These are phyloP conservation scores for Chaetomiaceae sp. DNA, from an alignment of 2,329 filamentous ascomycete genomes.

Conservation along the genomic window DNA sequence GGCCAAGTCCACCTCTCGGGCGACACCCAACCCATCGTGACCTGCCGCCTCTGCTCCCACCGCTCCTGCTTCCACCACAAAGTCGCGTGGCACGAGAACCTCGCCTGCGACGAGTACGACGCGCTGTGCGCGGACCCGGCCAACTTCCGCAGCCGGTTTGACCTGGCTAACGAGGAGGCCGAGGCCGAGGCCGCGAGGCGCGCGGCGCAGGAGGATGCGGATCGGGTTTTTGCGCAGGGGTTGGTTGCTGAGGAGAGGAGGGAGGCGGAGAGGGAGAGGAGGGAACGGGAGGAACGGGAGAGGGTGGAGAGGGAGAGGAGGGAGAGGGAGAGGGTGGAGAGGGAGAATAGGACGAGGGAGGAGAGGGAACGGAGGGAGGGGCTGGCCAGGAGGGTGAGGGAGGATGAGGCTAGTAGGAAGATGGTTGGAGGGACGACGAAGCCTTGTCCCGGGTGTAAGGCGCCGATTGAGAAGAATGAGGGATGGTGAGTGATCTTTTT, in stretches of 20 bases:
- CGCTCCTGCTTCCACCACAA: conserved; percentile 41
- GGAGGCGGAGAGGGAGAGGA: background rate
- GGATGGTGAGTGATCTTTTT: conserved; percentile 37
- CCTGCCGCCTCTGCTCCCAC: conserved; percentile 36
- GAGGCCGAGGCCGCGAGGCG: conserved; percentile 35
- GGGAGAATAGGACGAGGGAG: conserved; percentile 10
- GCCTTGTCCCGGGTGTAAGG: conserved; percentile 36
- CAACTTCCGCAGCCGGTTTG: conserved; percentile 36
- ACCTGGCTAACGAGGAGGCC: conserved; percentile 39
- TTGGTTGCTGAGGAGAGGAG: conserved; percentile 29
- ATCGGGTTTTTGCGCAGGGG: conserved; percentile 33
- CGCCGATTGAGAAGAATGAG: conserved; percentile 37
- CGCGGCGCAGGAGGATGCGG: conserved; percentile 44
- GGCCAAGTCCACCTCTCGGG: conserved; percentile 48
- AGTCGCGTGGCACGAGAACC: conserved; percentile 38
- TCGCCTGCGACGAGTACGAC: conserved; percentile 42
- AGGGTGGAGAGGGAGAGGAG: conserved; percentile 26
- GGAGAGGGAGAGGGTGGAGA: conserved; percentile 18
- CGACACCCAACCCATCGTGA: conserved; percentile 36
- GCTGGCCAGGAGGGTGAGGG: conserved; percentile 26
- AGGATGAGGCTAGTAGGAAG: conserved; percentile 32
- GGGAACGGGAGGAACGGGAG: conserved; percentile 24
- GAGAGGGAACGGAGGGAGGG: conserved; percentile 18
- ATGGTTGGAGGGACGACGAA: conserved; percentile 33
- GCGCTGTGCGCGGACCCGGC: conserved; percentile 34